These are phyloP conservation scores for Metrosideros polymorpha DNA, from an alignment of 441 rosid genomes.

Conservation along the genomic window DNA sequence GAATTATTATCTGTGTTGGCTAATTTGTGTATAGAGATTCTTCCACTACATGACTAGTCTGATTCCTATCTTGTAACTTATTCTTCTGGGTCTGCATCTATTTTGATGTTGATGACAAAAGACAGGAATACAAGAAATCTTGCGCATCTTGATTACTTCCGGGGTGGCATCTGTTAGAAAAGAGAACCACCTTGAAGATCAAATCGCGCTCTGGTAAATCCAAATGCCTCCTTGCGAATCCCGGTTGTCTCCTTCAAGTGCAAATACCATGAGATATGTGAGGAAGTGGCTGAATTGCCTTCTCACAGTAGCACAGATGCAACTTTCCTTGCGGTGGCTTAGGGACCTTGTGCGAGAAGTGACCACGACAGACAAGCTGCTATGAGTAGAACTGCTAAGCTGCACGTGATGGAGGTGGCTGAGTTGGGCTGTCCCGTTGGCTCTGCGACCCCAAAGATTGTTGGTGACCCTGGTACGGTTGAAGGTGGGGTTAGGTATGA, in stretches of 20 bases:
- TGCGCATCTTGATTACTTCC: neutral
- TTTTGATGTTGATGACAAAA: neutral
- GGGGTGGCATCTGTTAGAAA: neutral
- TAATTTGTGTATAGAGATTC: neutral
- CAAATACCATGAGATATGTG: slow-evolving; percentile 2
- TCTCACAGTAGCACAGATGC: slow-evolving; percentile 17
- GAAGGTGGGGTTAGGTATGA: slow-evolving; percentile 18
- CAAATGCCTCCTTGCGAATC: neutral
- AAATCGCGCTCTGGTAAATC: neutral
- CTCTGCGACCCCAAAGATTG: slow-evolving; percentile 57
- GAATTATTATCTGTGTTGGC: neutral
- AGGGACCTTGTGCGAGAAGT: slow-evolving; percentile 15
- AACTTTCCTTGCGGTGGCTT: slow-evolving; percentile 8
- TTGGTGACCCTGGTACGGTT: slow-evolving; percentile 38
- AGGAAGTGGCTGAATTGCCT: slow-evolving; percentile 15
- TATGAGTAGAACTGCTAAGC: slow-evolving; percentile 27
- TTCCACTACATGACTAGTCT: neutral
- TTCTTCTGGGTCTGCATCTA: neutral
- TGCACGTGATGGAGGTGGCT: slow-evolving; percentile 35
- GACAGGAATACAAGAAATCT: neutral
- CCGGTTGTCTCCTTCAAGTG: neutral
- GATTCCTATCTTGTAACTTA: neutral
- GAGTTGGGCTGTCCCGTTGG: slow-evolving; percentile 85
- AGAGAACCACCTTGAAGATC: neutral
- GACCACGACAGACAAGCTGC: slow-evolving; percentile 27